These are phyloP conservation scores for Talaromyces thailandensis DNA, from an alignment of 495 filamentous ascomycete genomes.

Conservation along the genomic window DNA sequence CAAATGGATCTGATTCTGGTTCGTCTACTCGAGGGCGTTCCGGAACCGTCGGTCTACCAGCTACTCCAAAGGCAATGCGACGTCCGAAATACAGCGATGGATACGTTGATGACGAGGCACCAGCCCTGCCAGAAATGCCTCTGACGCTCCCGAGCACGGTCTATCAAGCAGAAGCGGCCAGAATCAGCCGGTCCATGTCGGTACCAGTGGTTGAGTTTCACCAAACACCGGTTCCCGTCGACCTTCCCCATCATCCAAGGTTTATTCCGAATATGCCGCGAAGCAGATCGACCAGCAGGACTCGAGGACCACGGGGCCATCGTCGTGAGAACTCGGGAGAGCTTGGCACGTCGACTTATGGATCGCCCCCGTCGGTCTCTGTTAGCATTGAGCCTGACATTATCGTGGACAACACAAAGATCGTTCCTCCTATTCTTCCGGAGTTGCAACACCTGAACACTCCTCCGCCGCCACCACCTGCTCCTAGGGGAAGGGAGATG, in stretches of 20 bases:
- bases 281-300: conserved; percentile 36
- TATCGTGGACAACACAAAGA: conserved; percentile 26
- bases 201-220: conserved; percentile 58
- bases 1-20: conserved; percentile 33
- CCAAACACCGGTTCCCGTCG: conserved; percentile 29
- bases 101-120: conserved; percentile 45
- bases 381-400: conserved; percentile 63
- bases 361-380: conserved; percentile 19
- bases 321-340: conserved; percentile 29
- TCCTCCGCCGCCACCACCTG: conserved; percentile 43
- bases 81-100: conserved; percentile 58
- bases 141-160: conserved; percentile 51
- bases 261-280: conserved; percentile 46
- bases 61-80: conserved; percentile 79
- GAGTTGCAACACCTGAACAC: conserved; percentile 80
- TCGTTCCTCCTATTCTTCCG: conserved; percentile 55
- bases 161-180: conserved; percentile 51
- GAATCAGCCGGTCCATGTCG: conserved; percentile 59
- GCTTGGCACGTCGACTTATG: conserved; percentile 9
- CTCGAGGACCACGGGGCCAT: conserved; percentile 27
- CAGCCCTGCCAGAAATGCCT: conserved; percentile 60
- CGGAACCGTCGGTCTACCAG: conserved; percentile 59
- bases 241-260: conserved; percentile 46
- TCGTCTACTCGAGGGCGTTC: conserved; percentile 24
- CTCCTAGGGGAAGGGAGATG: conserved; percentile 28